Conservation (phyloP, 2,329 filamentous ascomycete species). For the Penicillium sp. region DNA sequence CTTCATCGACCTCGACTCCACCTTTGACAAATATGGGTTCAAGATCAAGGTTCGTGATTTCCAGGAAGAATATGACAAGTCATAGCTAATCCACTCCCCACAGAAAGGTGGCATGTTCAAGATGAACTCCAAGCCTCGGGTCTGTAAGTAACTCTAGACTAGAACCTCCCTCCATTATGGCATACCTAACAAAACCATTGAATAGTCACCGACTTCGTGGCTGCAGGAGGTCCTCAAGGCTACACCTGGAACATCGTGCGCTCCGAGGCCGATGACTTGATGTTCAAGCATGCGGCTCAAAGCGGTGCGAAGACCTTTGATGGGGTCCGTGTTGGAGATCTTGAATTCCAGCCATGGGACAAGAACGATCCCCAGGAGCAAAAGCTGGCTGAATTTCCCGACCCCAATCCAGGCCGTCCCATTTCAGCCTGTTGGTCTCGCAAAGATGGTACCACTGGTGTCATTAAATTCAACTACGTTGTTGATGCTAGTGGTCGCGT, state of each 20-base stretch:
- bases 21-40: constrained; percentile 52
- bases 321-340: constrained; percentile 42
- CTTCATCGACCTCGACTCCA: constrained; percentile 53
- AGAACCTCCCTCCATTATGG: background rate
- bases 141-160: constrained; percentile 8
- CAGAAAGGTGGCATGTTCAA: constrained; percentile 52
- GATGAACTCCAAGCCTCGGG: constrained; percentile 46
- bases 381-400: constrained; percentile 1
- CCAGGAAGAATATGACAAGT: constrained; percentile 4
- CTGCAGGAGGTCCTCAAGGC: constrained; percentile 37
- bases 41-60: constrained; percentile 42
- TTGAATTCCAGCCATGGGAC: constrained; percentile 19
- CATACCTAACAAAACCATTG: background rate
- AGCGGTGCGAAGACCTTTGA: constrained; percentile 53
- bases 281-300: constrained; percentile 52
- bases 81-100: background rate
- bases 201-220: constrained; percentile 53
- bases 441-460: constrained; percentile 44
- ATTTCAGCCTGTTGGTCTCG: constrained; percentile 19
- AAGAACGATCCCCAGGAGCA: constrained; percentile 4
- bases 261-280: constrained; percentile 54
- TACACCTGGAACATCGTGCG: constrained; percentile 56
- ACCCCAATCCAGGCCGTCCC: constrained; percentile 16
- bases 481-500: constrained; percentile 57
- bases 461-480: constrained; percentile 55